phyloP scores from a whole-genome alignment of 1,284 basidiomycete genomes.

The Trichosporon ovoides region DNA sequence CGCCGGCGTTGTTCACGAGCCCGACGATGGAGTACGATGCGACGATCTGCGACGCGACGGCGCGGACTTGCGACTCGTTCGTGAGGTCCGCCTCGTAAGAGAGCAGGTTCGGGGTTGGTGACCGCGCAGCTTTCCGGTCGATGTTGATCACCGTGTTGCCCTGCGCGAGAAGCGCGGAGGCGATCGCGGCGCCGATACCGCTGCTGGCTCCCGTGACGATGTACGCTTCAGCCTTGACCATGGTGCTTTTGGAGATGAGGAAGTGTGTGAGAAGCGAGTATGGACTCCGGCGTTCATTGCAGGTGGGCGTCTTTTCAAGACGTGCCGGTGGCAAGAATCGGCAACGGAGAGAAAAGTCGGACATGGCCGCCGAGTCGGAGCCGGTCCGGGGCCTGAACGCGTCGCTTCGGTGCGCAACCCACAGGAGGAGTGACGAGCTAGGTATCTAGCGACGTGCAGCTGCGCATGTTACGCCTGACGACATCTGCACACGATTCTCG shows the following conservation, averaged over 20 bases:
- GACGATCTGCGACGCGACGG: conserved; percentile 2
- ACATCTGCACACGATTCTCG: too few species aligned
- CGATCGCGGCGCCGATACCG: conserved; percentile 45
- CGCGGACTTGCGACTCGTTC: not conserved
- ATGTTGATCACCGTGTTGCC: conserved; percentile 56
- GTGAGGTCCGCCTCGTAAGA: conserved; percentile 11
- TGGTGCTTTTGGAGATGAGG: too few species aligned
- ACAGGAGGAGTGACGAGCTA: not conserved
- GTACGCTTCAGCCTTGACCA: conserved; percentile 13
- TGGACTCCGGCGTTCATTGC: not conserved
- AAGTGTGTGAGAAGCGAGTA: too few species aligned
- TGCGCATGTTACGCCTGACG: too few species aligned
- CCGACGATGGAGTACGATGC: conserved; percentile 9
- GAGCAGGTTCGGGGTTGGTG: conserved; percentile 57
- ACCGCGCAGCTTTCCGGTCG: conserved; percentile 56
- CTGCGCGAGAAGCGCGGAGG: conserved; percentile 52
- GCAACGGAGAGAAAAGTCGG: not conserved
- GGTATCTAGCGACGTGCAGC: too few species aligned
- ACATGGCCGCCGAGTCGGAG: not conserved
- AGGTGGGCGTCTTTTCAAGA: not conserved
- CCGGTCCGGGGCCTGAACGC: not conserved
- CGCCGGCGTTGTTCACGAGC: conserved; percentile 22
- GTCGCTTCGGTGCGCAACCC: too few species aligned
- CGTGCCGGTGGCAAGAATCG: too few species aligned
- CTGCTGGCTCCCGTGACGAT: conserved; percentile 47